Percentiles rank a stretch among this genome's conserved stretches.
These are phyloP conservation scores for Hypoxylon sp. DNA, from an alignment of 2,329 filamentous ascomycete genomes.

Conservation along the genomic window DNA sequence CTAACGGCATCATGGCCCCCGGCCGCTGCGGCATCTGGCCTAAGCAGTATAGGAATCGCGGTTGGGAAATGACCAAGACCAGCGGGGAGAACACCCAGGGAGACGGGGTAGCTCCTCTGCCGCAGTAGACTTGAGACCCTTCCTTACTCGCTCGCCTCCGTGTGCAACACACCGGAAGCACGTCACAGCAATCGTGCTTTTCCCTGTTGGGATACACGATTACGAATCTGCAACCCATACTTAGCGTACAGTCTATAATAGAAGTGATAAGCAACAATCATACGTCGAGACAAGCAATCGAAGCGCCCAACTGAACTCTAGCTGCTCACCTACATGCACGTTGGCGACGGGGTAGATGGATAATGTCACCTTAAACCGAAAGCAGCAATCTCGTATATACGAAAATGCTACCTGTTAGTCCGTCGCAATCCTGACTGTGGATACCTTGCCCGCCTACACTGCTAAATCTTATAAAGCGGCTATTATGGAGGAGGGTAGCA, in stretches of 20 bases:
- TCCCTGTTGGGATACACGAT: neutral
- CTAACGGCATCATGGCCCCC: slow-evolving; percentile 47
- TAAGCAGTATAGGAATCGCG: slow-evolving; percentile 44
- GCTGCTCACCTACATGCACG: too few species aligned
- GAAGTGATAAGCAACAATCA: neutral
- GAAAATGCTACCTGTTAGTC: too few species aligned
- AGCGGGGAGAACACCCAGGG: slow-evolving; percentile 46
- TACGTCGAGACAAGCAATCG: slow-evolving; percentile 13
- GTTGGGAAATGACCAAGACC: slow-evolving; percentile 49
- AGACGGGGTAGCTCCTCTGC: slow-evolving; percentile 36
- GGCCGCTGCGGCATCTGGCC: slow-evolving; percentile 47
- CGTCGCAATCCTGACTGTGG: too few species aligned
- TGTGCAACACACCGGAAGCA: too few species aligned
- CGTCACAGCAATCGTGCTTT: too few species aligned
- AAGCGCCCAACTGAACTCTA: neutral
- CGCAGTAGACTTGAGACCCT: neutral
- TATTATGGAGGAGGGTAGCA: neutral
- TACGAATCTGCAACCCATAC: neutral
- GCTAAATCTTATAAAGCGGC: neutral
- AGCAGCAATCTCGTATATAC: neutral
- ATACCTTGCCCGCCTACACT: too few species aligned
- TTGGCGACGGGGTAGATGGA: neutral
- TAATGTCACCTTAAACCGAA: neutral
- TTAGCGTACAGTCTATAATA: too few species aligned
- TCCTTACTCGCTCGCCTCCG: too few species aligned